These are phyloP conservation scores for Apiotrichum siamense DNA, from an alignment of 1,284 basidiomycete species.

Conservation along the genomic window DNA sequence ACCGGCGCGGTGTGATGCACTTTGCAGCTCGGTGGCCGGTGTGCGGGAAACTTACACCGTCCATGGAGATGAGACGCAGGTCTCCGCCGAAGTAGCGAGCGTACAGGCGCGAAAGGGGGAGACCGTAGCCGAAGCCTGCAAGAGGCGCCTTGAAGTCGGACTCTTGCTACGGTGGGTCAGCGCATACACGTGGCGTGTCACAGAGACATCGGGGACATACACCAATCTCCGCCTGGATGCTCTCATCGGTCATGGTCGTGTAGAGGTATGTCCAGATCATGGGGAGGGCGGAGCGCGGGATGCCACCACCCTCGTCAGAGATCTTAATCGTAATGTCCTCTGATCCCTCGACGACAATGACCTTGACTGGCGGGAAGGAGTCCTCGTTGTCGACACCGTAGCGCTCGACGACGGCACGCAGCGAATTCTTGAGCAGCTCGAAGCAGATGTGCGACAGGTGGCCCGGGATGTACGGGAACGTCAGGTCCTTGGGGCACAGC, in stretches of 20 bases:
- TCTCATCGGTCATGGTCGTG: slow-evolving; percentile 90
- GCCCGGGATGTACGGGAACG: slow-evolving; percentile 93
- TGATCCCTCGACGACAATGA: slow-evolving; percentile 89
- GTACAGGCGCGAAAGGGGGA: slow-evolving; percentile 75
- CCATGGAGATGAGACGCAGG: slow-evolving; percentile 94
- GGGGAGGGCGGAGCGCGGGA: slow-evolving; percentile 84
- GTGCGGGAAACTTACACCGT: slow-evolving; percentile 60
- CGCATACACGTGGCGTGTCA: no score
- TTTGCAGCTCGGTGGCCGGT: no score
- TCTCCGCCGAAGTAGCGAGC: slow-evolving; percentile 74
- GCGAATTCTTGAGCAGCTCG: slow-evolving; percentile 97
- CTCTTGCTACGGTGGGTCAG: slow-evolving; percentile 61
- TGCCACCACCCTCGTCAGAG: slow-evolving; percentile 91
- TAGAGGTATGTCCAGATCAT: slow-evolving; percentile 97
- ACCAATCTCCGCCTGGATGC: slow-evolving; percentile 58
- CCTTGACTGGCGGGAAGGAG: slow-evolving; percentile 87
- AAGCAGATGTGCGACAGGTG: slow-evolving; percentile 92
- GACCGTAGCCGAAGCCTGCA: slow-evolving; percentile 91
- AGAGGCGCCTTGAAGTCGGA: slow-evolving; percentile 97
- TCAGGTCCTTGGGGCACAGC: slow-evolving; percentile 80
- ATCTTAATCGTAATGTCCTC: slow-evolving; percentile 99
- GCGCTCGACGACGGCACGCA: slow-evolving; percentile 92
- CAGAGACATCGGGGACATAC: slow-evolving; percentile 61
- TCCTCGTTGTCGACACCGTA: slow-evolving; percentile 71
- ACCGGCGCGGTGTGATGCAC: no score